Evolutionary conservation across 306 rosid species (phyloP).

Genomic region (Casuarina cunninghamiana): DNA sequence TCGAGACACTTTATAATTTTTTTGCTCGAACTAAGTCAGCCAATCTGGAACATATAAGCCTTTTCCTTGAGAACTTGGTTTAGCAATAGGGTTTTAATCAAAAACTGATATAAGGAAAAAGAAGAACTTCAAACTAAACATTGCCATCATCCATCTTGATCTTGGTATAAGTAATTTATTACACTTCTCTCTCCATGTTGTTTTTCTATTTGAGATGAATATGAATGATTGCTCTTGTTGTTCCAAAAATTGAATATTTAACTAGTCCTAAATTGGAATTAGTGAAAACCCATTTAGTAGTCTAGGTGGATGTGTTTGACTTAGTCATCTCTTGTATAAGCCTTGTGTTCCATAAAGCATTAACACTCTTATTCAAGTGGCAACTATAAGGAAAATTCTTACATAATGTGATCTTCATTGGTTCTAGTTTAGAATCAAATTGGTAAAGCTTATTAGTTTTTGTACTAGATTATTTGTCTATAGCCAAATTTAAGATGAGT

Average conservation of each 20-base stretch:
- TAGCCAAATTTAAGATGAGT: neutral
- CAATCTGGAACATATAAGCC: neutral
- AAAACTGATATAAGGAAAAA: neutral
- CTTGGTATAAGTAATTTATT: conserved; percentile 72
- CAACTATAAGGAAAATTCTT: neutral
- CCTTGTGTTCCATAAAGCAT: neutral
- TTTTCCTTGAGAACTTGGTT: neutral
- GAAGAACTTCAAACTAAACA: conserved; percentile 32
- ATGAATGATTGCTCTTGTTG: neutral
- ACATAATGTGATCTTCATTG: neutral
- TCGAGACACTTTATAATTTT: too few relatives aligned
- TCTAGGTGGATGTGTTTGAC: neutral
- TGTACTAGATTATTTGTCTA: neutral
- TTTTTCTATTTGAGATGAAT: neutral
- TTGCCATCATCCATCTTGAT: conserved; percentile 85
- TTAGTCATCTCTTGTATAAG: neutral
- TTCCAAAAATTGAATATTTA: neutral
- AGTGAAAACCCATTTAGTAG: neutral
- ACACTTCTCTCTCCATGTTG: neutral
- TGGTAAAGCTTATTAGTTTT: too few relatives aligned
- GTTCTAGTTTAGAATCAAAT: neutral
- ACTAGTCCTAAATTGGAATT: neutral
- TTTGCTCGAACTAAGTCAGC: too few relatives aligned
- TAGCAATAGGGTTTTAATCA: neutral
- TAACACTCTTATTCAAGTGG: neutral